Conservation (phyloP, 192 early-diverging fungal genomes). For the Backusella macrospora region DNA sequence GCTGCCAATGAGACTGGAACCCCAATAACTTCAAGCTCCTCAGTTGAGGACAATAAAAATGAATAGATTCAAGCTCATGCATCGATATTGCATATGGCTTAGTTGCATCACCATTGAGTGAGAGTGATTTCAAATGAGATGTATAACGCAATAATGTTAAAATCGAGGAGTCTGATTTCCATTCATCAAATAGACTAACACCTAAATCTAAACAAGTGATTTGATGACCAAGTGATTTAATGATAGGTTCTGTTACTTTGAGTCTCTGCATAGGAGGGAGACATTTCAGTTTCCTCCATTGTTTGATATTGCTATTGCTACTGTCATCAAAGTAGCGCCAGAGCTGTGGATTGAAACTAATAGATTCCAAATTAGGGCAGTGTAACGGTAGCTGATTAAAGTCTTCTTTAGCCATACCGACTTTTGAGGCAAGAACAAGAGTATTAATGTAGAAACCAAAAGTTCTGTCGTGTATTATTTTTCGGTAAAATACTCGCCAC, state of each 20-base stretch:
- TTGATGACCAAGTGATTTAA: not conserved
- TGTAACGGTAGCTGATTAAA: not conserved
- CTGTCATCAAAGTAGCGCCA: conserved; percentile 6
- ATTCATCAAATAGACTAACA: not conserved
- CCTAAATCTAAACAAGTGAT: conserved; percentile 10
- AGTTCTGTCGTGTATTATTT: not conserved
- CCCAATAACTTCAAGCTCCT: not conserved
- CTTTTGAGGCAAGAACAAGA: not conserved
- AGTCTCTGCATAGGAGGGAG: conserved; percentile 5
- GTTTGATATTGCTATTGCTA: not conserved
- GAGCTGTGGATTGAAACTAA: conserved; percentile 2
- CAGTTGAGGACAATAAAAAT: not conserved
- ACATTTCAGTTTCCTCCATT: not conserved
- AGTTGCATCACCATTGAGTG: not conserved
- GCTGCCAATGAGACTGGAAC: not conserved
- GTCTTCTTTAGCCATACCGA: conserved; percentile 11
- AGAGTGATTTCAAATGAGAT: not conserved
- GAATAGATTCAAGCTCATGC: conserved; percentile 10
- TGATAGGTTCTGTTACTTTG: conserved; percentile 6
- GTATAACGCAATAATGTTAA: conserved; percentile 1
- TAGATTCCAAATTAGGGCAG: conserved; percentile 13
- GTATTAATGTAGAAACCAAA: not conserved
- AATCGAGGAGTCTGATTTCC: not conserved
- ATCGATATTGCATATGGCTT: not conserved
- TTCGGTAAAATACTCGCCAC: not conserved